Percentiles rank a stretch among this genome's conserved stretches.
Evolutionary conservation across 129 eudicot genomes (phyloP).

Genomic region (Flaveria bidentis): DNA sequence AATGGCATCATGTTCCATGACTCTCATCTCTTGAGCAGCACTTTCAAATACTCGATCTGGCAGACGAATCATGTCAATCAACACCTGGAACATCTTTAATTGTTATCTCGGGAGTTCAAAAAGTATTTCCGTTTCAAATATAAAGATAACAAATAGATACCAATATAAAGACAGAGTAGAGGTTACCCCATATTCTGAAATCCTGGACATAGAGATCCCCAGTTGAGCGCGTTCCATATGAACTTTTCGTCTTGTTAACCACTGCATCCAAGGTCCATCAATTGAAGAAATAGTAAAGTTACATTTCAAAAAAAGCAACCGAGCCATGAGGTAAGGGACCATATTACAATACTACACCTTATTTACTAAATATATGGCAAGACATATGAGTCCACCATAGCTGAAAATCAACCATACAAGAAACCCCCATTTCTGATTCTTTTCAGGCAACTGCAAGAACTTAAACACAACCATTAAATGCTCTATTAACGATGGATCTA

Average conservation of each 20-base stretch:
- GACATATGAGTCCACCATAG: constrained; percentile 84
- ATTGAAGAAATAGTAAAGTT: neutral
- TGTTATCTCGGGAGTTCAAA: neutral
- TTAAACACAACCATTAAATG: constrained; percentile 16
- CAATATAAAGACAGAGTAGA: neutral
- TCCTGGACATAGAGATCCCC: constrained; percentile 63
- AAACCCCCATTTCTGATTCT: constrained; percentile 97
- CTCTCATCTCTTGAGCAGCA: constrained; percentile 94
- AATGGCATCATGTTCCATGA: constrained; percentile 85
- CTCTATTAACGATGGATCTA: constrained; percentile 5
- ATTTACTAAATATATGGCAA: constrained; percentile 64
- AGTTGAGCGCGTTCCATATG: constrained; percentile 83
- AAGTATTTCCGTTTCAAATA: neutral
- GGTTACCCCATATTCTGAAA: constrained; percentile 83
- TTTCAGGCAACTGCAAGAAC: constrained; percentile 83
- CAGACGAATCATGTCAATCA: constrained; percentile 87
- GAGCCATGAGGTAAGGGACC: neutral
- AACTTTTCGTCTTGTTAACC: constrained; percentile 89
- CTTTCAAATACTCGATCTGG: constrained; percentile 98
- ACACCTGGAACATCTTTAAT: constrained; percentile 48
- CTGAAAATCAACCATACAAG: constrained; percentile 97
- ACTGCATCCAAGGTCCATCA: constrained; percentile 46
- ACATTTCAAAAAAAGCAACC: neutral
- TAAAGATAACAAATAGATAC: neutral
- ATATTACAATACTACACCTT: constrained; percentile 57